phyloP scores from a whole-genome alignment of 768 basidiomycete species.

The Boletus pseudopeckii region DNA sequence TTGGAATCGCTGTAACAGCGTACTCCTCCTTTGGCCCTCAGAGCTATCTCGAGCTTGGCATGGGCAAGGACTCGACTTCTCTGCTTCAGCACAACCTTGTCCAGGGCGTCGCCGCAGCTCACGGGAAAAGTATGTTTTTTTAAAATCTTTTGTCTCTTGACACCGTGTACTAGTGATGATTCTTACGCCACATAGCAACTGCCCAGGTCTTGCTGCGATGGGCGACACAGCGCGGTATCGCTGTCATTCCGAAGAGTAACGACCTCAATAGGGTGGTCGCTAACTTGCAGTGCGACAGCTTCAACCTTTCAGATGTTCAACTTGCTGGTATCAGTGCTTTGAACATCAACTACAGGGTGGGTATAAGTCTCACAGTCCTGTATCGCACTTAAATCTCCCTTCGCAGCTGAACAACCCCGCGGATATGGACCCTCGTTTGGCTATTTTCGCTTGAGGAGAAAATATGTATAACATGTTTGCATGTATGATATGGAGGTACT shows the following conservation, averaged over 20 bases:
- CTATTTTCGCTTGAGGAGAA: conserved; percentile 60
- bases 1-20: conserved; percentile 49
- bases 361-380: conserved; percentile 19
- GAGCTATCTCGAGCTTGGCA: conserved; percentile 63
- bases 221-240: conserved; percentile 72
- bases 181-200: conserved; percentile 21
- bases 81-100: conserved; percentile 52
- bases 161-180: neutral
- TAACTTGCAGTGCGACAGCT: conserved; percentile 46
- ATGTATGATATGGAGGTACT: neutral
- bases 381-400: conserved; percentile 3
- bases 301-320: conserved; percentile 56
- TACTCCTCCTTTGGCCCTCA: conserved; percentile 57
- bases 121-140: conserved; percentile 47
- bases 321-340: conserved; percentile 54
- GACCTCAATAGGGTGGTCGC: conserved; percentile 35
- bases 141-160: neutral
- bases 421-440: conserved; percentile 60
- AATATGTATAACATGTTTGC: neutral
- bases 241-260: conserved; percentile 75
- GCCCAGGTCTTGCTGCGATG: conserved; percentile 78
- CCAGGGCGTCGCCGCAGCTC: conserved; percentile 41
- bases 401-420: conserved; percentile 66
- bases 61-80: conserved; percentile 48
- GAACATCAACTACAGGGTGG: conserved; percentile 61